Conservation (phyloP, 306 rosid species). For the Trifolium repens region DNA sequence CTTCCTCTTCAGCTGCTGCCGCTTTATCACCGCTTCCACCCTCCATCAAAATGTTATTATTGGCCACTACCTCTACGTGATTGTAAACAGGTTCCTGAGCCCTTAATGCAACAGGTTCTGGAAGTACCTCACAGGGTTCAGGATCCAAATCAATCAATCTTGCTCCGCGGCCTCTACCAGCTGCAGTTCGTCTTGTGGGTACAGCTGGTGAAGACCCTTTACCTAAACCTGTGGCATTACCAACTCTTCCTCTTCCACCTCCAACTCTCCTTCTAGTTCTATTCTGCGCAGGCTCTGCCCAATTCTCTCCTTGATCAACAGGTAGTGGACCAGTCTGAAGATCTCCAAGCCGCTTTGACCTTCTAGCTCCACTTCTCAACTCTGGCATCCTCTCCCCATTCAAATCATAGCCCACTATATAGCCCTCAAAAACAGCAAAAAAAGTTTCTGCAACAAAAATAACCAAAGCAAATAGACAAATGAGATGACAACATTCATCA, state of each 20-base stretch:
- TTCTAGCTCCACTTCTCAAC: slow-evolving; percentile 97
- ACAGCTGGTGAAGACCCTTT: slow-evolving; percentile 80
- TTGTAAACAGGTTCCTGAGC: slow-evolving; percentile 65
- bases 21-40: slow-evolving; percentile 85
- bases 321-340: slow-evolving; percentile 80
- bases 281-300: slow-evolving; percentile 67
- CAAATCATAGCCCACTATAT: slow-evolving; percentile 76
- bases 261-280: slow-evolving; percentile 80
- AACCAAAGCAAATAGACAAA: slow-evolving; percentile 20
- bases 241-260: slow-evolving; percentile 88
- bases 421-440: slow-evolving; percentile 36
- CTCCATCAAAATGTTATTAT: slow-evolving; percentile 74
- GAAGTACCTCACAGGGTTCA: slow-evolving; percentile 71
- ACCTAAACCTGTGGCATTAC: slow-evolving; percentile 76
- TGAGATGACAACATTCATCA: slow-evolving; percentile 29
- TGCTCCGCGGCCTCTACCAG: slow-evolving; percentile 94
- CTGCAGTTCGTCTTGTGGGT: slow-evolving; percentile 82
- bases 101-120: slow-evolving; percentile 70
- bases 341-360: slow-evolving; percentile 93
- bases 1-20: slow-evolving; percentile 75
- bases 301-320: slow-evolving; percentile 73
- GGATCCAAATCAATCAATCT: slow-evolving; percentile 81
- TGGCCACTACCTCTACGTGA: slow-evolving; percentile 66
- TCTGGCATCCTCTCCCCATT: slow-evolving; percentile 99
- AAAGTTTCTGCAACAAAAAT: slow-evolving; percentile 50